Evolutionary conservation across 805 yeast genomes (phyloP).

Genomic region (Nakazawaea ernobii): DNA sequence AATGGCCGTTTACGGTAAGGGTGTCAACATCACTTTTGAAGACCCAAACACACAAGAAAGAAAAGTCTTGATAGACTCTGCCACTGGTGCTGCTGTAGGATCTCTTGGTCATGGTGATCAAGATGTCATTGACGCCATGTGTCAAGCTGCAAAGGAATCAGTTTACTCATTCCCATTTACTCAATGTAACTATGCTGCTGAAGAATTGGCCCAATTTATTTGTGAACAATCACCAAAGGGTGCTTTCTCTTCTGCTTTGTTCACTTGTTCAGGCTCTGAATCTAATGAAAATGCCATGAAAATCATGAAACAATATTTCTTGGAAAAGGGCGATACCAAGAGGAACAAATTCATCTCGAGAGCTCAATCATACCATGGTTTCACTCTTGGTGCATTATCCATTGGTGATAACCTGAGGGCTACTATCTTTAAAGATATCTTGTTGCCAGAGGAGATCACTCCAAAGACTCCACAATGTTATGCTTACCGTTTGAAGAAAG

Average conservation of each 20-base stretch:
- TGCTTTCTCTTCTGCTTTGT: conserved; percentile 35
- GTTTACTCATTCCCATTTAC: conserved; percentile 27
- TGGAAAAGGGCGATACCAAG: conserved; percentile 29
- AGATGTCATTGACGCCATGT: conserved; percentile 27
- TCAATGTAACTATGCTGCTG: conserved; percentile 26
- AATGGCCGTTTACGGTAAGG: conserved; percentile 35
- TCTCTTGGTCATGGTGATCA: conserved; percentile 32
- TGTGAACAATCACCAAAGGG: conserved; percentile 35
- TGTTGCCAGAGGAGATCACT: conserved; percentile 18
- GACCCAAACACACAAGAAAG: conserved; percentile 31
- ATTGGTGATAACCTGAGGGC: conserved; percentile 30
- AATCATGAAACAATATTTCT: conserved; percentile 43
- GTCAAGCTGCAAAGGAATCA: conserved; percentile 22
- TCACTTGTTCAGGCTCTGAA: conserved; percentile 62
- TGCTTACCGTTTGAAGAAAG: conserved; percentile 27
- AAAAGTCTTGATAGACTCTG: conserved; percentile 28
- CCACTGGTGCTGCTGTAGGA: conserved; percentile 38
- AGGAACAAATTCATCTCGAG: conserved; percentile 32
- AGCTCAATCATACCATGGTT: conserved; percentile 40
- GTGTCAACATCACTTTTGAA: conserved; percentile 28
- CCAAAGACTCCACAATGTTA: conserved; percentile 24
- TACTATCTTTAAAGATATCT: conserved; percentile 23
- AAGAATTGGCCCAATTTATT: conserved; percentile 33
- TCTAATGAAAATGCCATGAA: conserved; percentile 71
- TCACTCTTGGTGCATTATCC: conserved; percentile 38